Conservation (phyloP, 1,284 basidiomycete genomes). For the Ganoderma boninense region DNA sequence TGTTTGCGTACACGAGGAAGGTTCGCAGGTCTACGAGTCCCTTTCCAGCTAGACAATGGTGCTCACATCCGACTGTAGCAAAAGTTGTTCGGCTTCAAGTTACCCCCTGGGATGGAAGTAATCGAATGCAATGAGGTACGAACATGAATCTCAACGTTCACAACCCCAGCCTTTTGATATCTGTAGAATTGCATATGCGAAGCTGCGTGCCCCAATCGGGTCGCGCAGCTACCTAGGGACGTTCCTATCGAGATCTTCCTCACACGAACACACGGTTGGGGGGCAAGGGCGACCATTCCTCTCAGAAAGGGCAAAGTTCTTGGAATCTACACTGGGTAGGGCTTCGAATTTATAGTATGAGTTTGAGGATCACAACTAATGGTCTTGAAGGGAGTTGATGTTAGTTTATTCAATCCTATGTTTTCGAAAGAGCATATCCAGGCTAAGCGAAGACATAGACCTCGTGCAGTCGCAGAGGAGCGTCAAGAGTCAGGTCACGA, state of each 20-base stretch:
- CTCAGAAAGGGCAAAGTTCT: conserved; percentile 62
- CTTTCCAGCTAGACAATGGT: background rate
- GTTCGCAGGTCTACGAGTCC: conserved; percentile 22
- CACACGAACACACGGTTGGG: conserved; percentile 46
- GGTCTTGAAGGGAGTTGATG: conserved; percentile 36
- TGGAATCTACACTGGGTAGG: conserved; percentile 70
- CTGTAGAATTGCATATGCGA: conserved; percentile 38
- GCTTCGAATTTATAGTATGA: conserved; percentile 12
- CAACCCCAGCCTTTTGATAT: too few relatives aligned
- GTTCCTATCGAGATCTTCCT: conserved; percentile 48
- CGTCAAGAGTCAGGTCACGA: conserved; percentile 38
- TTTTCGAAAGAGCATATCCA: too few relatives aligned
- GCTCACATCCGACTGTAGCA: conserved; percentile 33
- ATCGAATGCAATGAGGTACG: conserved; percentile 68
- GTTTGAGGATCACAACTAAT: background rate
- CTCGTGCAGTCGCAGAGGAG: conserved; percentile 48
- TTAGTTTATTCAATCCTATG: conserved; percentile 17
- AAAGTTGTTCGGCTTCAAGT: conserved; percentile 58
- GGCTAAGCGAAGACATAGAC: too few relatives aligned
- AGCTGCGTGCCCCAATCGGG: conserved; percentile 43
- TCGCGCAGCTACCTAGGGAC: conserved; percentile 47
- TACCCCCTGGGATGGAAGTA: conserved; percentile 53
- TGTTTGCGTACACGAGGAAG: conserved; percentile 53
- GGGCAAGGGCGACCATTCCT: conserved; percentile 44
- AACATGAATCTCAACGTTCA: background rate